A percentile compares a stretch with the other conserved stretches of the same genome.
Evolutionary conservation across 805 yeast genomes (phyloP).

Genomic region (Hanseniaspora valbyensis): DNA sequence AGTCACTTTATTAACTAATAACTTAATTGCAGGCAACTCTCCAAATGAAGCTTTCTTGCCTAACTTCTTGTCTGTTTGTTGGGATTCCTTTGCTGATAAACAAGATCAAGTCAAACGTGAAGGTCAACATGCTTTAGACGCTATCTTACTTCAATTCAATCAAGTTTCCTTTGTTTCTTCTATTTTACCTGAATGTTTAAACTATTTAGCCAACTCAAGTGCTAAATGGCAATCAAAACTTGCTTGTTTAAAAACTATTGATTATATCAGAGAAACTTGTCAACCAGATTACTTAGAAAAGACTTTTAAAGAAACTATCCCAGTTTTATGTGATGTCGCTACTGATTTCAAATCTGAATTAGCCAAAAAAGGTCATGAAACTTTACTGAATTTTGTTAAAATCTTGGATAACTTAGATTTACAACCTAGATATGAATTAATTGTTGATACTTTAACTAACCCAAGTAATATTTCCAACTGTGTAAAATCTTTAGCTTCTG

Average conservation of each 20-base stretch:
- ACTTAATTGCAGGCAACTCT: constrained; percentile 47
- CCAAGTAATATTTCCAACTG: constrained; percentile 83
- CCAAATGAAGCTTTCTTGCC: constrained; percentile 69
- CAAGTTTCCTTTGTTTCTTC: constrained; percentile 67
- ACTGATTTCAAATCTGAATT: constrained; percentile 96
- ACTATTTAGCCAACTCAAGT: constrained; percentile 55
- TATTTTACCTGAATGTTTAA: constrained; percentile 49
- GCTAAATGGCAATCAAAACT: constrained; percentile 91
- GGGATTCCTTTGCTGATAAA: constrained; percentile 73
- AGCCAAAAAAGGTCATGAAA: constrained; percentile 68
- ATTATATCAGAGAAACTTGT: constrained; percentile 62
- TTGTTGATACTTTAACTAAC: constrained; percentile 79
- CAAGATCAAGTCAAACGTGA: constrained; percentile 77
- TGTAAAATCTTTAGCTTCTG: constrained; percentile 79
- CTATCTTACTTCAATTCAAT: constrained; percentile 60
- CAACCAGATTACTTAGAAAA: constrained; percentile 79
- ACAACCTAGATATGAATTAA: constrained; percentile 69
- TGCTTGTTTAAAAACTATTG: constrained; percentile 64
- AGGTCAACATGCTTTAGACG: constrained; percentile 67
- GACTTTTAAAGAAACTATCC: constrained; percentile 67
- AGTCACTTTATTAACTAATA: constrained; percentile 46
- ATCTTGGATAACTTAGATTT: constrained; percentile 88
- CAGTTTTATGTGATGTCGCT: constrained; percentile 75
- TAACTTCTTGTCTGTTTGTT: constrained; percentile 49
- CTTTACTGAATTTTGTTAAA: constrained; percentile 59